A percentile compares a stretch with the other conserved stretches of the same genome.
These are phyloP conservation scores for Decorospora gaudefroyi DNA, from an alignment of 2,329 filamentous ascomycete genomes.

Conservation along the genomic window DNA sequence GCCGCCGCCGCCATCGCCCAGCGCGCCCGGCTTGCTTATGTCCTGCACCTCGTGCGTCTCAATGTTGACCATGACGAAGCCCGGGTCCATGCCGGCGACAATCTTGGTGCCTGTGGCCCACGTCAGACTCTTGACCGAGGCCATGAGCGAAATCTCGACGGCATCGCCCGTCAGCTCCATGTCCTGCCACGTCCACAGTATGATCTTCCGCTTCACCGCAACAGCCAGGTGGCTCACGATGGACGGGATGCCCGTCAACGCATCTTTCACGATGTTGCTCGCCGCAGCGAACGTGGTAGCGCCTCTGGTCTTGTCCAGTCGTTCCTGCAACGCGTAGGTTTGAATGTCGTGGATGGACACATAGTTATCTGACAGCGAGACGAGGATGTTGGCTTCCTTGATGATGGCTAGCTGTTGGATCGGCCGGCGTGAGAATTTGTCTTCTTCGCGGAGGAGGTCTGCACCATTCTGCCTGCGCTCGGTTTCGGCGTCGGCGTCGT, in stretches of 20 bases:
- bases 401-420: conserved; percentile 94
- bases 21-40: conserved; percentile 75
- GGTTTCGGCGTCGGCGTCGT: conserved; percentile 48
- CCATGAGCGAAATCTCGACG: conserved; percentile 76
- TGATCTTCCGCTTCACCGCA: conserved; percentile 84
- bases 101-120: conserved; percentile 89
- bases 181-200: conserved; percentile 96
- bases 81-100: conserved; percentile 87
- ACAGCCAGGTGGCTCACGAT: conserved; percentile 92
- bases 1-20: no score
- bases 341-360: conserved; percentile 89
- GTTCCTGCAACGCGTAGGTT: conserved; percentile 80
- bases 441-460: conserved; percentile 86
- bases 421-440: conserved; percentile 87
- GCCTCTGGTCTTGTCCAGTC: conserved; percentile 80
- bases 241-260: conserved; percentile 82
- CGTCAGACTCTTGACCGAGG: conserved; percentile 83
- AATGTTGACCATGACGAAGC: conserved; percentile 88
- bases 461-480: conserved; percentile 54
- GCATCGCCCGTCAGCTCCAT: conserved; percentile 80
- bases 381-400: conserved; percentile 88
- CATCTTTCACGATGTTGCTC: conserved; percentile 91
- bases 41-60: conserved; percentile 74
- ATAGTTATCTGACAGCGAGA: conserved; percentile 88
- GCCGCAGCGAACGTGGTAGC: conserved; percentile 90